Percentiles rank a stretch among this genome's conserved stretches.
Evolutionary conservation across 768 basidiomycete species (phyloP).

Genomic region (Boletus edulis): DNA sequence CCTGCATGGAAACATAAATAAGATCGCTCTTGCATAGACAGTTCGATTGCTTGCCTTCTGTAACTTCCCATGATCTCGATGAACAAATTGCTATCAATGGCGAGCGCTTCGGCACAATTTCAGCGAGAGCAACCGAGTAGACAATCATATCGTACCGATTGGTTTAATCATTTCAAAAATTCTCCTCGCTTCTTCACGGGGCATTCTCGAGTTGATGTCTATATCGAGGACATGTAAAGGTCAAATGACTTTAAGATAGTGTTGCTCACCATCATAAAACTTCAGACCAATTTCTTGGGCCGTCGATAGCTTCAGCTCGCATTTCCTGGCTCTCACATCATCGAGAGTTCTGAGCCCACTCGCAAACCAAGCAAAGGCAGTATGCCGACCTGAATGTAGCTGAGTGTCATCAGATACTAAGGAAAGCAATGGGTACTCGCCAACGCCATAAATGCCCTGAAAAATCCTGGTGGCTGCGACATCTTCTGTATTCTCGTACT

Average conservation of each 20-base stretch:
- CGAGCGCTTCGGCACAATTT: slow-evolving; percentile 48
- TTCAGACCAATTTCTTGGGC: slow-evolving; percentile 67
- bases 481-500: slow-evolving; percentile 65
- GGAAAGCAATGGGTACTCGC: slow-evolving; percentile 38
- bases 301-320: slow-evolving; percentile 55
- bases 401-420: background rate
- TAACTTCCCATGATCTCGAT: slow-evolving; percentile 93
- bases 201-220: slow-evolving; percentile 88
- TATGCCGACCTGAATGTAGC: slow-evolving; percentile 48
- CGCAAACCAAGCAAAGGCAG: slow-evolving; percentile 71
- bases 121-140: background rate
- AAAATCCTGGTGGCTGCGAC: slow-evolving; percentile 57
- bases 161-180: slow-evolving; percentile 73
- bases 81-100: slow-evolving; percentile 66
- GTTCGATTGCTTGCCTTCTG: slow-evolving; percentile 49
- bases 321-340: slow-evolving; percentile 61
- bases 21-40: background rate
- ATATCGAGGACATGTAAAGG: background rate
- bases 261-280: slow-evolving; percentile 61
- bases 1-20: slow-evolving; percentile 34
- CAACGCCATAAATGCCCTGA: slow-evolving; percentile 84
- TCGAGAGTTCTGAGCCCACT: slow-evolving; percentile 76
- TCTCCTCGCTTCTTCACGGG: slow-evolving; percentile 70
- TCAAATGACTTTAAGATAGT: background rate
- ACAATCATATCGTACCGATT: slow-evolving; percentile 47